phyloP scores from a whole-genome alignment of 129 eudicot species.

The Flaveria linearis region DNA sequence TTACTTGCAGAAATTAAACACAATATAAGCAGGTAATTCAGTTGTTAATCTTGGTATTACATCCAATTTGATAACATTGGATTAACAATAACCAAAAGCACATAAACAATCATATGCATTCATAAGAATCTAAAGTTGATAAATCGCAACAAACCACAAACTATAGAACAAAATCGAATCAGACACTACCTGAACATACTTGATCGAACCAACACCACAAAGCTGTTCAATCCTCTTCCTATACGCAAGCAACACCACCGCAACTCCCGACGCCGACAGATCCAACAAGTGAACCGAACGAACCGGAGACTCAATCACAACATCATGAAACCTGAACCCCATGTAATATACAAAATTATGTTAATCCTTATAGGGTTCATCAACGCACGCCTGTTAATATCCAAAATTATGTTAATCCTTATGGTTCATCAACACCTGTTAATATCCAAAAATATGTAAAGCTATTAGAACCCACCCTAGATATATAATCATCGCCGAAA shows the following conservation, averaged over 20 bases:
- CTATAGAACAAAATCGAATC: not conserved
- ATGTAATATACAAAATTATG: too few species aligned
- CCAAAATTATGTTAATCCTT: too few species aligned
- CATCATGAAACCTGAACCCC: too few species aligned
- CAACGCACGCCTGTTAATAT: too few species aligned
- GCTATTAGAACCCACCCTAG: too few species aligned
- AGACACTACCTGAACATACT: constrained; percentile 72
- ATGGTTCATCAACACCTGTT: too few species aligned
- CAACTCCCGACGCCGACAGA: constrained; percentile 52
- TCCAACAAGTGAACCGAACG: too few species aligned
- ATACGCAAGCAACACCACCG: constrained; percentile 72
- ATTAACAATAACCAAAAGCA: constrained; percentile 9
- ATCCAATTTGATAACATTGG: not conserved
- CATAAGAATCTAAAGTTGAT: not conserved
- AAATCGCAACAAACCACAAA: not conserved
- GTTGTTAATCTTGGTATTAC: constrained; percentile 6
- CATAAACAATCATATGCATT: not conserved
- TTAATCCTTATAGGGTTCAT: too few species aligned
- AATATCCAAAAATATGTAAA: too few species aligned
- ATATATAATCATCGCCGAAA: too few species aligned
- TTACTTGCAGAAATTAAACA: not conserved
- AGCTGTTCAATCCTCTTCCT: constrained; percentile 71
- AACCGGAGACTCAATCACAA: constrained; percentile 89
- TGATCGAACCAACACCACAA: constrained; percentile 39
- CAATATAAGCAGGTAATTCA: not conserved